Percentiles rank a stretch among this genome's conserved stretches.
These are phyloP conservation scores for Solanum tarapatanum DNA, from an alignment of 257 asterid genomes.

Conservation along the genomic window DNA sequence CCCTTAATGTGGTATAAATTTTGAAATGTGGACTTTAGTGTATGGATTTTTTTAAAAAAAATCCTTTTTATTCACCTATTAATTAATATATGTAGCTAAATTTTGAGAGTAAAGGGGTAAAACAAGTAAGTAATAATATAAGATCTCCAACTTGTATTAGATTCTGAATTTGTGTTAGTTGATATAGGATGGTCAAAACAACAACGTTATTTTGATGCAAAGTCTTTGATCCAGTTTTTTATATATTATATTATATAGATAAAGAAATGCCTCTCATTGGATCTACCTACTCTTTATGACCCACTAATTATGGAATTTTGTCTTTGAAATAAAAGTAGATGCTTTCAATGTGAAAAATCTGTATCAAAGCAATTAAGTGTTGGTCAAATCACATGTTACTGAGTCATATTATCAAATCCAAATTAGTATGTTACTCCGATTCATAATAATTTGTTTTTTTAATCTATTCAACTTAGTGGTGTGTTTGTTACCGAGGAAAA, in stretches of 20 bases:
- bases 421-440: background rate
- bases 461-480: background rate
- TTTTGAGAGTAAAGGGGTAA: background rate
- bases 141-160: background rate
- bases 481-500: background rate
- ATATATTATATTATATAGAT: background rate
- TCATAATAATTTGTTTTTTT: background rate
- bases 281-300: background rate
- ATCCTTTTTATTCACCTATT: background rate
- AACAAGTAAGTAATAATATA: background rate
- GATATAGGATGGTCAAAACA: background rate
- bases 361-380: background rate
- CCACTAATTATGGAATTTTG: background rate
- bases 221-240: background rate
- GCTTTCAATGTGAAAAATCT: background rate
- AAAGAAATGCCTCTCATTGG: background rate
- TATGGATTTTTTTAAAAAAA: rapidly evolving
- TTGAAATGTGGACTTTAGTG: background rate
- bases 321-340: background rate
- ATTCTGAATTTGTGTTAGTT: background rate
- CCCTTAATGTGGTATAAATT: background rate
- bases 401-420: background rate
- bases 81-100: background rate
- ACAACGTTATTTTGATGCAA: background rate
- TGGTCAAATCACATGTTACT: background rate